Conservation (phyloP, 768 basidiomycete genomes). For the Termitomyces sp. region DNA sequence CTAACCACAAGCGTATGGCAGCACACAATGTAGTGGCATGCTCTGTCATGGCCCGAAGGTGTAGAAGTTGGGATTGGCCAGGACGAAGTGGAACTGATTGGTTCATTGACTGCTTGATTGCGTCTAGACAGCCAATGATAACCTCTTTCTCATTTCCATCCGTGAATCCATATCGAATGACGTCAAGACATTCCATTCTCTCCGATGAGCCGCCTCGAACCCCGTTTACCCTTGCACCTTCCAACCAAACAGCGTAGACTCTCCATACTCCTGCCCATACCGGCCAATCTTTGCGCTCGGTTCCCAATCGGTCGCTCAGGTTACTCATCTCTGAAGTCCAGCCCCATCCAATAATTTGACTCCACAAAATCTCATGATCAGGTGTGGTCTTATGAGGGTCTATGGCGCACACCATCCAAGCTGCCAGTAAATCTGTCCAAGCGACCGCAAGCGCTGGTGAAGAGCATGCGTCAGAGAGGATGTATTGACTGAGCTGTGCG, state of each 20-base stretch:
- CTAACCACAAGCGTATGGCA: constrained; percentile 58
- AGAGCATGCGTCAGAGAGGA: constrained; percentile 31
- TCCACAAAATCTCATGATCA: constrained; percentile 86
- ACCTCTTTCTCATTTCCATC: constrained; percentile 28
- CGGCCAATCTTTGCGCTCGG: constrained; percentile 24
- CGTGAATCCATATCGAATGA: constrained; percentile 36
- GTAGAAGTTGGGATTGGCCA: constrained; percentile 9
- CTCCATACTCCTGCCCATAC: constrained; percentile 50
- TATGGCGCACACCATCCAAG: constrained; percentile 80
- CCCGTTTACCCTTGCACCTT: constrained; percentile 71
- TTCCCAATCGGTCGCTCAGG: constrained; percentile 27
- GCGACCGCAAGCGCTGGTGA: constrained; percentile 33
- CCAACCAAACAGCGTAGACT: constrained; percentile 62
- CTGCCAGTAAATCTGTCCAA: constrained; percentile 56
- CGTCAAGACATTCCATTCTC: constrained; percentile 32
- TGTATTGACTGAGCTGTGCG: constrained; percentile 39
- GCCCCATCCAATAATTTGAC: constrained; percentile 71
- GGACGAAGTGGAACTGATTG: constrained; percentile 12
- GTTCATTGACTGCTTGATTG: constrained; percentile 24
- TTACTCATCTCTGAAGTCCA: constrained; percentile 61
- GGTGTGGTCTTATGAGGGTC: constrained; percentile 89
- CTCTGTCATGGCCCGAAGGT: constrained; percentile 25
- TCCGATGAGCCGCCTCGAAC: constrained; percentile 62
- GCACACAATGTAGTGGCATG: constrained; percentile 35
- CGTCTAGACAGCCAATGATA: constrained; percentile 28